Evolutionary conservation across 345 rosid genomes (phyloP).

Genomic region (Eucalyptus microcorys): DNA sequence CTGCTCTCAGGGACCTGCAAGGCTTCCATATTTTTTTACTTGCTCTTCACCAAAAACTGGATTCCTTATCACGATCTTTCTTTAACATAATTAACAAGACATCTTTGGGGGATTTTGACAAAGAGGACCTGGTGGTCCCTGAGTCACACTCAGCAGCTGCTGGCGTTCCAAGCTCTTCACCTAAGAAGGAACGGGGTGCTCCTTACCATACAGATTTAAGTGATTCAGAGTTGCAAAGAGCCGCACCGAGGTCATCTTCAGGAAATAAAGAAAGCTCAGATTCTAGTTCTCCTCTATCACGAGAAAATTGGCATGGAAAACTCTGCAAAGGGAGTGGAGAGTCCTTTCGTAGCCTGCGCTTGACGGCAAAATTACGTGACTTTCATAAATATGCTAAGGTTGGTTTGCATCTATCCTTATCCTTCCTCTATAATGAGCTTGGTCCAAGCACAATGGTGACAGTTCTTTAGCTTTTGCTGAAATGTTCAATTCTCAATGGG

Average conservation of each 20-base stretch:
- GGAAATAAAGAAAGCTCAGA: conserved; percentile 63
- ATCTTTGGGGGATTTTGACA: conserved; percentile 55
- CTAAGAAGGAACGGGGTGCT: conserved; percentile 36
- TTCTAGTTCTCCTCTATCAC: conserved; percentile 51
- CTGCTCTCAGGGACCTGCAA: conserved; percentile 87
- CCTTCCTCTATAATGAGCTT: not conserved
- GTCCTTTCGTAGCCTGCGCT: conserved; percentile 56
- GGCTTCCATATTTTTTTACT: conserved; percentile 88
- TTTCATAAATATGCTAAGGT: conserved; percentile 97
- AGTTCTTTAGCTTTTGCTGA: not conserved
- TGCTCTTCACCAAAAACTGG: conserved; percentile 87
- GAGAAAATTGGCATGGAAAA: conserved; percentile 77
- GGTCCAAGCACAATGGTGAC: not conserved
- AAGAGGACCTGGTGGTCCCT: conserved; percentile 48
- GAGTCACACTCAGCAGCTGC: conserved; percentile 43
- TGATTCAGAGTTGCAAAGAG: conserved; percentile 58
- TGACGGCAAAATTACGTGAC: conserved; percentile 90
- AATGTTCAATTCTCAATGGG: not conserved
- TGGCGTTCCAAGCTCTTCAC: conserved; percentile 33
- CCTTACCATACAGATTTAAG: conserved; percentile 43
- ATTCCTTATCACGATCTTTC: conserved; percentile 59
- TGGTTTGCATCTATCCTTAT: not conserved
- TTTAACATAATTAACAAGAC: conserved; percentile 54
- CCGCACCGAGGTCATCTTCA: conserved; percentile 35
- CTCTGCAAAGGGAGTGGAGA: conserved; percentile 49